Conservation (phyloP, 495 filamentous ascomycete genomes). For the Sabuloglossum arenarium region DNA sequence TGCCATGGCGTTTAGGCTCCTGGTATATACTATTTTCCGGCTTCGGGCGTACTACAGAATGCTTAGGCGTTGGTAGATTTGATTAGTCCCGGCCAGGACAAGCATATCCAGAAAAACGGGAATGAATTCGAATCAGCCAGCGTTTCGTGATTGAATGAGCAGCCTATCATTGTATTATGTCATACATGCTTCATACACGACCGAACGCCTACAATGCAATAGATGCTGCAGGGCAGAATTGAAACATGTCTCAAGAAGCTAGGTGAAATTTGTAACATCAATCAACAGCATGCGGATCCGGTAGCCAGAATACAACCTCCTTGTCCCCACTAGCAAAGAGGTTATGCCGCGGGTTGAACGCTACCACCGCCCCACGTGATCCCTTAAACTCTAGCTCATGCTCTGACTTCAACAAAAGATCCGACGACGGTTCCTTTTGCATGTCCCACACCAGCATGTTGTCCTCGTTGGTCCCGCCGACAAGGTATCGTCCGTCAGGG, state of each 20-base stretch:
- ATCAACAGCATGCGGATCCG: constrained; percentile 34
- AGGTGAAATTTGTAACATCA: no score
- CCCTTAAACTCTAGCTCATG: constrained; percentile 5
- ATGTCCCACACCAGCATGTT: constrained; percentile 75
- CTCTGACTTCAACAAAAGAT: background rate
- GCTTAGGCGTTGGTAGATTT: no score
- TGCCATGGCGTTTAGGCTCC: no score
- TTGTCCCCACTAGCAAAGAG: constrained; percentile 74
- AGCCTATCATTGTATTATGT: background rate
- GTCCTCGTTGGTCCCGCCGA: constrained; percentile 50
- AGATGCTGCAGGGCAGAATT: no score
- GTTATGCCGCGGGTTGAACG: constrained; percentile 78
- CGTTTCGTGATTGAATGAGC: no score
- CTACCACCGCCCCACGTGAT: constrained; percentile 41
- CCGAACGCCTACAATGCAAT: no score
- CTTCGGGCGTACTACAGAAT: no score
- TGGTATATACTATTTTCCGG: no score
- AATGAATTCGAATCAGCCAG: no score
- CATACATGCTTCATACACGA: background rate
- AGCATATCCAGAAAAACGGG: no score
- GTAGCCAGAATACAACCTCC: constrained; percentile 80
- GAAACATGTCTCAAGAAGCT: no score
- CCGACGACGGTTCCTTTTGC: constrained; percentile 20
- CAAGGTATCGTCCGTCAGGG: constrained; percentile 66
- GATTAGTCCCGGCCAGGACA: no score